Evolutionary conservation across 2,329 filamentous ascomycete genomes (phyloP).

Genomic region (Colletotrichum sp.): DNA sequence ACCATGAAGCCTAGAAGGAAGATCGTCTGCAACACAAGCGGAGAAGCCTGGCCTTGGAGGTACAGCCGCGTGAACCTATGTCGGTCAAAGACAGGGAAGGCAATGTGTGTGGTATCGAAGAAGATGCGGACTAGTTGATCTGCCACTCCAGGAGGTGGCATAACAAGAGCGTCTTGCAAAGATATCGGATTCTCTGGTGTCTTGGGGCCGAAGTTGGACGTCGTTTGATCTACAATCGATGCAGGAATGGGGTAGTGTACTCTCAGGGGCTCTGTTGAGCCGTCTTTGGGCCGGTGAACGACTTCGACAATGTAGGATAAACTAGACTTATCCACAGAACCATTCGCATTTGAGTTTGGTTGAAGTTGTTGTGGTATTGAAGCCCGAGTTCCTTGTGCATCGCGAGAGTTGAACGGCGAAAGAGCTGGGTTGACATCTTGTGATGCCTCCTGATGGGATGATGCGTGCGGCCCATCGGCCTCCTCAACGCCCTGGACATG

Average conservation of each 20-base stretch:
- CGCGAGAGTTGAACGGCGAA: not conserved
- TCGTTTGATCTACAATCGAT: not conserved
- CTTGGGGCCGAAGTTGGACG: not conserved
- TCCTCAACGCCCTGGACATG: not conserved
- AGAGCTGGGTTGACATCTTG: not conserved
- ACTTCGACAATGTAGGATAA: not conserved
- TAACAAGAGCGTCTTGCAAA: not conserved
- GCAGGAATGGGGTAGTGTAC: slow-evolving; percentile 2
- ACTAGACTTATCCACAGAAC: not conserved
- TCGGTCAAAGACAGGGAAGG: not conserved
- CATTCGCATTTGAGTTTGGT: not conserved
- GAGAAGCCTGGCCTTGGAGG: not conserved
- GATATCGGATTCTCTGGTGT: not conserved
- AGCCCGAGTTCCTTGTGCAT: not conserved
- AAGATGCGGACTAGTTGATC: not conserved
- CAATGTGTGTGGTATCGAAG: not conserved
- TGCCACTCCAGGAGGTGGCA: not conserved
- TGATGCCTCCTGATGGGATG: not conserved
- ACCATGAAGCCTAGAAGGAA: not conserved
- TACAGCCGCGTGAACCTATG: not conserved
- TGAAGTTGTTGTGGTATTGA: not conserved
- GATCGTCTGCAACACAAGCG: not conserved
- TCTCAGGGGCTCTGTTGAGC: not conserved
- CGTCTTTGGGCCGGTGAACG: not conserved
- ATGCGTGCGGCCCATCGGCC: not conserved